phyloP scores from a whole-genome alignment of 805 yeast genomes.

The Suhomyces sp. region DNA sequence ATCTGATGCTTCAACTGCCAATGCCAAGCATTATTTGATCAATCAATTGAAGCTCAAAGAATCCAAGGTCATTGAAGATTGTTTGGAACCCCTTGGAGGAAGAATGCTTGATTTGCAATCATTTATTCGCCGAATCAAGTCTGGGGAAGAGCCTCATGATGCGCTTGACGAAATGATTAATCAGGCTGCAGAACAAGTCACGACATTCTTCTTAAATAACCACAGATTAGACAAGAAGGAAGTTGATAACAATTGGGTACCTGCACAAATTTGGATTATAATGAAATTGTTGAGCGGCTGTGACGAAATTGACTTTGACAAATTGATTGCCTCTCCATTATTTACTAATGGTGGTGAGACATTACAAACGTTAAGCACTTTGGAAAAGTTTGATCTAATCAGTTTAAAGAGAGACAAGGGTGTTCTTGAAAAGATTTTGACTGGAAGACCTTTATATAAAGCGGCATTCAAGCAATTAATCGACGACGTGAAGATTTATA shows the following conservation, averaged over 20 bases:
- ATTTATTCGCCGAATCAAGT: constrained; percentile 79
- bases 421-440: constrained; percentile 57
- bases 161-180: constrained; percentile 78
- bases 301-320: constrained; percentile 48
- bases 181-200: constrained; percentile 85
- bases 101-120: constrained; percentile 92
- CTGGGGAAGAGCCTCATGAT: constrained; percentile 79
- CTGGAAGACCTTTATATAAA: constrained; percentile 81
- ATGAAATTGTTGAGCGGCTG: constrained; percentile 59
- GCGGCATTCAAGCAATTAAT: constrained; percentile 76
- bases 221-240: constrained; percentile 14
- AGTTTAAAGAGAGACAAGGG: constrained; percentile 76
- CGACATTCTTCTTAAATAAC: constrained; percentile 64
- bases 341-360: constrained; percentile 55
- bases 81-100: constrained; percentile 83
- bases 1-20: constrained; percentile 74
- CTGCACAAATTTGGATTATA: constrained; percentile 87
- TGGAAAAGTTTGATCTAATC: constrained; percentile 80
- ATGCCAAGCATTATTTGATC: constrained; percentile 69
- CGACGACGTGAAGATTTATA: constrained; percentile 53
- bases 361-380: constrained; percentile 50
- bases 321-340: constrained; percentile 55
- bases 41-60: constrained; percentile 45
- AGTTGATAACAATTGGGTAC: constrained; percentile 52
- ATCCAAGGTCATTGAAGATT: constrained; percentile 46